Conservation (phyloP, 2,329 filamentous ascomycete genomes). For the Dactylellina cionopaga region DNA sequence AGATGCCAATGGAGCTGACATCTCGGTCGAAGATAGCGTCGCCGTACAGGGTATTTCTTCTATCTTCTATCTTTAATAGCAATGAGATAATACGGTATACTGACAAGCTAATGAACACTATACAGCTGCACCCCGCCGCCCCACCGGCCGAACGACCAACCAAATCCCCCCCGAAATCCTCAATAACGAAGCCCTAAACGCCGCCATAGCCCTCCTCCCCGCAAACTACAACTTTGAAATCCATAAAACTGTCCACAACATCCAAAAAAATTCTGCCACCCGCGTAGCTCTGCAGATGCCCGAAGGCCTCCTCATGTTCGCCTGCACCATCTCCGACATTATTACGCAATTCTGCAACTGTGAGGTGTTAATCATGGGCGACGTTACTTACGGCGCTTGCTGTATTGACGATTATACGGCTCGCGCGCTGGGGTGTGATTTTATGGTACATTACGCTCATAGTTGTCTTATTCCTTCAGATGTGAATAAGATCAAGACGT, state of each 20-base stretch:
- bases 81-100: neutral
- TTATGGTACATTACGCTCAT: slow-evolving; percentile 96
- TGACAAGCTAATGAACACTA: neutral
- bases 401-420: slow-evolving; percentile 99
- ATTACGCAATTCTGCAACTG: slow-evolving; percentile 91
- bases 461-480: slow-evolving; percentile 96
- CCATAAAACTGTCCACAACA: slow-evolving; percentile 95
- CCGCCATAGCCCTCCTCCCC: slow-evolving; percentile 85
- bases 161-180: slow-evolving; percentile 89
- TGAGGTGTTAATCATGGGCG: slow-evolving; percentile 97
- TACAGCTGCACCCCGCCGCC: slow-evolving; percentile 70
- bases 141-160: slow-evolving; percentile 83
- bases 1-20: slow-evolving; percentile 57
- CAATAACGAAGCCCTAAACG: slow-evolving; percentile 83
- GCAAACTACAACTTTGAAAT: slow-evolving; percentile 99
- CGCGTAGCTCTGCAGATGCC: slow-evolving; percentile 96
- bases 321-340: slow-evolving; percentile 97
- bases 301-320: slow-evolving; percentile 92
- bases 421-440: slow-evolving; percentile 88
- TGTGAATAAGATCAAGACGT: slow-evolving; percentile 93
- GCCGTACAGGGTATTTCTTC: slow-evolving; percentile 72
- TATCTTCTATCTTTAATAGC: slow-evolving; percentile 56
- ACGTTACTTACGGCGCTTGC: slow-evolving; percentile 97
- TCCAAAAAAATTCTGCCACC: slow-evolving; percentile 80
- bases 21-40: slow-evolving; percentile 66